These are phyloP conservation scores for Nemania abortiva DNA, from an alignment of 2,329 filamentous ascomycete species.

Conservation along the genomic window DNA sequence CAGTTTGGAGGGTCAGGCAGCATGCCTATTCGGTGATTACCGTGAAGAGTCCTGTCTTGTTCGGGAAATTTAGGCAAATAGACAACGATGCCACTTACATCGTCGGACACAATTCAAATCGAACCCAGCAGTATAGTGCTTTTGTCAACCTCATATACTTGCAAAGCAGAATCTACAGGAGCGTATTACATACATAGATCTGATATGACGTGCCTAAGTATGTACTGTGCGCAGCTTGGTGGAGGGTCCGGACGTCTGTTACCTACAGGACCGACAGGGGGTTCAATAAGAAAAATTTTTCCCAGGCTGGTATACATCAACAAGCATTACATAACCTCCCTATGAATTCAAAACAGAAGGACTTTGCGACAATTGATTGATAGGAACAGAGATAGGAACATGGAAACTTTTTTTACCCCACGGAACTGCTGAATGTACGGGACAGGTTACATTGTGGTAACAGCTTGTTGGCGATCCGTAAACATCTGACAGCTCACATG, in stretches of 20 bases:
- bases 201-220: constrained; percentile 23
- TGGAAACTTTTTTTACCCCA: neutral
- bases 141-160: neutral
- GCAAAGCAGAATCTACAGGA: neutral
- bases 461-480: neutral
- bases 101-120: constrained; percentile 9
- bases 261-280: constrained; percentile 17
- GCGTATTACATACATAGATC: constrained; percentile 14
- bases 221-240: neutral
- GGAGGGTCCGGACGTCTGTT: neutral
- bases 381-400: constrained; percentile 5
- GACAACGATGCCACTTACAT: neutral
- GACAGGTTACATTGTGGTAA: neutral
- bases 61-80: constrained; percentile 24
- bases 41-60: constrained; percentile 16
- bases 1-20: constrained; percentile 35
- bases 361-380: neutral
- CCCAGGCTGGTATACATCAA: constrained; percentile 10
- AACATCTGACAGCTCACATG: constrained; percentile 21
- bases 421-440: neutral
- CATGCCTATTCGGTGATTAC: constrained; percentile 34
- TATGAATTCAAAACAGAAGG: neutral
- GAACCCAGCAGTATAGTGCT: neutral
- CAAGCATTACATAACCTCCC: neutral
- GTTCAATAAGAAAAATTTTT: constrained; percentile 22